A percentile compares a stretch with the other conserved stretches of the same genome.
These are phyloP conservation scores for Exserohilum turcica DNA, from an alignment of 2,329 filamentous ascomycete genomes.

Conservation along the genomic window DNA sequence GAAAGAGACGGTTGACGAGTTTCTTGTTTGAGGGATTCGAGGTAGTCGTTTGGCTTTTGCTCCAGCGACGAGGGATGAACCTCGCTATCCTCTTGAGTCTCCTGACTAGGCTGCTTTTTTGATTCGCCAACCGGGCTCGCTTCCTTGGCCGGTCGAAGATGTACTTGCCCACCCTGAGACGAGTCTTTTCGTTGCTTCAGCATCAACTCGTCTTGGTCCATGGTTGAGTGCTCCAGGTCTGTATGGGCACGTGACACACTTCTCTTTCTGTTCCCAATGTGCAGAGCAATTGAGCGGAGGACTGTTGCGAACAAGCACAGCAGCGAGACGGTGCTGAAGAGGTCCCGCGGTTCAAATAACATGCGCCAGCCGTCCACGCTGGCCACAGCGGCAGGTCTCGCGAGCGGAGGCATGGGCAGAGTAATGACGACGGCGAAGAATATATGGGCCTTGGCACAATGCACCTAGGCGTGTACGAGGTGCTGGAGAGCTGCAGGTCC, in stretches of 20 bases:
- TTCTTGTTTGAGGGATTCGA: constrained; percentile 21
- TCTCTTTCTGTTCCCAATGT: constrained; percentile 25
- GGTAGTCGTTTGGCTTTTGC: constrained; percentile 16
- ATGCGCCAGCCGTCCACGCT: constrained; percentile 16
- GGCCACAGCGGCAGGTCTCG: constrained; percentile 20
- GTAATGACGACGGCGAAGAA: constrained; percentile 16
- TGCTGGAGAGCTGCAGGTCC: constrained; percentile 36
- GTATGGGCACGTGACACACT: constrained; percentile 6
- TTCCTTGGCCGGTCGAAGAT: not conserved
- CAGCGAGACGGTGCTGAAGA: constrained; percentile 27
- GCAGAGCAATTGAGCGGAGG: constrained; percentile 20
- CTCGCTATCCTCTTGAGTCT: not conserved
- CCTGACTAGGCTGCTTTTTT: not conserved
- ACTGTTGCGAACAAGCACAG: constrained; percentile 23
- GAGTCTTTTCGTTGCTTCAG: constrained; percentile 8
- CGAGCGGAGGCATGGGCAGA: constrained; percentile 40
- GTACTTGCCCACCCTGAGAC: not conserved
- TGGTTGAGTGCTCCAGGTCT: constrained; percentile 1
- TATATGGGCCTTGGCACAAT: constrained; percentile 25
- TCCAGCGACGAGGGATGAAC: not conserved
- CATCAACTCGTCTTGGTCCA: not conserved
- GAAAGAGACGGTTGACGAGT: constrained; percentile 22
- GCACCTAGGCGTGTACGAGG: constrained; percentile 23
- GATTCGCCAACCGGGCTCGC: not conserved
- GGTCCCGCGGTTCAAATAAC: constrained; percentile 7